Base-by-base conservation (phyloP, 2,329 filamentous ascomycete genomes). In the Lachnellula occidentalis region DNA sequence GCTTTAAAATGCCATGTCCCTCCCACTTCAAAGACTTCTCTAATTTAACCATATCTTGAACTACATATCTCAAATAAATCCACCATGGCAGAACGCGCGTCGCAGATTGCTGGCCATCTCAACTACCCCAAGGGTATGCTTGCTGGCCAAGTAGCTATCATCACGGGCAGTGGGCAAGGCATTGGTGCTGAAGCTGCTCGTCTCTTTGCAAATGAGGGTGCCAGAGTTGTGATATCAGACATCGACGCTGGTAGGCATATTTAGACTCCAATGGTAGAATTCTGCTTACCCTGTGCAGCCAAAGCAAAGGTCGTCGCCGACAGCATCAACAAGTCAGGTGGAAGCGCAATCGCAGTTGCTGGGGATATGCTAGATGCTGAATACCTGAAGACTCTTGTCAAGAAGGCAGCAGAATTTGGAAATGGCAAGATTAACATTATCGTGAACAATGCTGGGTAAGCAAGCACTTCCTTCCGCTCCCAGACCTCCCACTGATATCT, bases 401-500 rank as follows among this genome's bases (percentile, higher is more conserved):
- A 84, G 67, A 82, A 84, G 66, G 80, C 90, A 0, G 90, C 88
- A 1, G 86, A 85, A 47, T 95, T 95, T 67, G 91, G 91, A 55
- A 76, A 80, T 60, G 90, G 90, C 66, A 95, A 95, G 77, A 91
- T 96, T 59, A 87, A 95, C 71, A 87, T 94, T 69, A 86, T 95
- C 54, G 88, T 95, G 56, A 95, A 95, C 73, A 95, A 95, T 70
- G 91, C 90, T 0, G 90, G 90, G 64, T 31, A 31, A 31, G 27
- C 9, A 31, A 12, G 27, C 61, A 43, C 6, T 34, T 17, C 12
- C 17, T 15, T 12, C 31, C 31, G 1, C 2, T 9, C 50, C 12
- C 34, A 2, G 5, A 17, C 4, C 17, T 39, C 17, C 8, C 34
- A 34, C 50, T 58, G 15, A 61, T 24, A 46, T 41, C 43, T 34